Conservation (phyloP, 176 grass and related monocot species). For the Triticum dicoccoides region DNA sequence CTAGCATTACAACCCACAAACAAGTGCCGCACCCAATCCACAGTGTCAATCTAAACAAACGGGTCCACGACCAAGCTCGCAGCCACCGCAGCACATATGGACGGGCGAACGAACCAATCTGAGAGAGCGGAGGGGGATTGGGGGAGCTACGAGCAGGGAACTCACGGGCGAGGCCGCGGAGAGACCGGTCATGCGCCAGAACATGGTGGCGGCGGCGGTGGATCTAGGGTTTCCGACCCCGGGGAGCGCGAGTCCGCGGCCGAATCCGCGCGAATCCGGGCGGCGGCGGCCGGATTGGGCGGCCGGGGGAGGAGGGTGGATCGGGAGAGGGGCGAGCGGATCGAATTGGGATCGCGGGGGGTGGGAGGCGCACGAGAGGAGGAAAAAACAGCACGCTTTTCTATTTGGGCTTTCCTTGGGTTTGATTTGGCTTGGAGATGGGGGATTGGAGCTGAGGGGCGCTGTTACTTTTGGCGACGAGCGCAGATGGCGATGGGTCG, state of each 20-base stretch:
- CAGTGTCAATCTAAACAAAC: slow-evolving; percentile 22
- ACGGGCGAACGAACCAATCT: neutral
- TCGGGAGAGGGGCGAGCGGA: slow-evolving; percentile 40
- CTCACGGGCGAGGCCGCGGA: slow-evolving; percentile 66
- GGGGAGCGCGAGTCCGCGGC: slow-evolving; percentile 16
- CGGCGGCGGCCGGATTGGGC: slow-evolving; percentile 6
- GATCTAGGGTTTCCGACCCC: slow-evolving; percentile 51
- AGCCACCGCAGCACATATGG: neutral
- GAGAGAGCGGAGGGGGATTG: neutral
- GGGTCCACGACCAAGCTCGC: neutral
- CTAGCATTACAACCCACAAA: slow-evolving; percentile 14
- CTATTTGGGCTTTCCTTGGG: slow-evolving; percentile 12
- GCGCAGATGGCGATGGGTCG: neutral
- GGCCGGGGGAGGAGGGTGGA: slow-evolving; percentile 19
- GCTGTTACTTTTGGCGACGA: slow-evolving; percentile 37
- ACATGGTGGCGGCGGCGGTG: slow-evolving; percentile 44
- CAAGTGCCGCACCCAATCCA: slow-evolving; percentile 19
- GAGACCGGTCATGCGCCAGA: slow-evolving; percentile 64
- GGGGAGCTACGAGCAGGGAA: neutral
- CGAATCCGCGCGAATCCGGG: slow-evolving; percentile 30
- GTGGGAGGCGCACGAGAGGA: slow-evolving; percentile 40
- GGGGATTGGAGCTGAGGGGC: neutral
- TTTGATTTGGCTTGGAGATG: slow-evolving; percentile 32
- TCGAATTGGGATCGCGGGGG: slow-evolving; percentile 50
- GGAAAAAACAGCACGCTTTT: slow-evolving; percentile 55